These are phyloP conservation scores for Linnemannia zychae DNA, from an alignment of 192 early-diverging fungal species.

Conservation along the genomic window DNA sequence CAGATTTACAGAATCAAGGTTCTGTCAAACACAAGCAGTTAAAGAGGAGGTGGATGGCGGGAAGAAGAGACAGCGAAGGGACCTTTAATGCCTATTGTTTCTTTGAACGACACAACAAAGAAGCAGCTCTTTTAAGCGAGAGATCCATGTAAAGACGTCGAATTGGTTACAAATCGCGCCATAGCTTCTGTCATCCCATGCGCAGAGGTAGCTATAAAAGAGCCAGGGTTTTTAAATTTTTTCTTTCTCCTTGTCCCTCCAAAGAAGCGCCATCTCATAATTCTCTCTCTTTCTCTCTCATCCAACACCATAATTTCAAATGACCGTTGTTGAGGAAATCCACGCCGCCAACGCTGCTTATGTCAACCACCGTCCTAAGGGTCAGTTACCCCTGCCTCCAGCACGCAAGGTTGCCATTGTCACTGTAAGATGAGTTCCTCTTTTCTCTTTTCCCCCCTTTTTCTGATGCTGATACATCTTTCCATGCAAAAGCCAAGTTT, in stretches of 20 bases:
- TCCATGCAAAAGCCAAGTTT: not conserved
- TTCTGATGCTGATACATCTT: not conserved
- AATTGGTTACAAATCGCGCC: conserved; percentile 3
- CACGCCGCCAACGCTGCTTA: conserved; percentile 52
- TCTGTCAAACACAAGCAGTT: not conserved
- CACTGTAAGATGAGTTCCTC: conserved; percentile 12
- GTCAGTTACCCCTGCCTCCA: conserved; percentile 57
- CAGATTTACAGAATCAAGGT: not conserved
- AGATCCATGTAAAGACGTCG: conserved; percentile 4
- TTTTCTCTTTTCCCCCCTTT: not conserved
- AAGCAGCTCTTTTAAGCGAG: no score
- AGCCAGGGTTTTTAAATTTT: no score
- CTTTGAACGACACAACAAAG: not conserved
- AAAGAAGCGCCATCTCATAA: not conserved
- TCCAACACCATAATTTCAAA: not conserved
- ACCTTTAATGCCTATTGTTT: no score
- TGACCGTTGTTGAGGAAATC: conserved; percentile 47
- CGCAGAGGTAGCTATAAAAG: not conserved
- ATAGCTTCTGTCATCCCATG: not conserved
- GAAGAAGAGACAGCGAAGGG: not conserved
- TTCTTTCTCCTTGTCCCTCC: no score
- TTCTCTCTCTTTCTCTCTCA: not conserved
- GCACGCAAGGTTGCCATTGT: conserved; percentile 58
- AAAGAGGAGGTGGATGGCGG: not conserved
- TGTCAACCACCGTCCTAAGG: conserved; percentile 45